Evolutionary conservation across 768 basidiomycete genomes (phyloP), one percentile per base, ranked within the genome.

Genomic region (Mycena galericulata): DNA sequence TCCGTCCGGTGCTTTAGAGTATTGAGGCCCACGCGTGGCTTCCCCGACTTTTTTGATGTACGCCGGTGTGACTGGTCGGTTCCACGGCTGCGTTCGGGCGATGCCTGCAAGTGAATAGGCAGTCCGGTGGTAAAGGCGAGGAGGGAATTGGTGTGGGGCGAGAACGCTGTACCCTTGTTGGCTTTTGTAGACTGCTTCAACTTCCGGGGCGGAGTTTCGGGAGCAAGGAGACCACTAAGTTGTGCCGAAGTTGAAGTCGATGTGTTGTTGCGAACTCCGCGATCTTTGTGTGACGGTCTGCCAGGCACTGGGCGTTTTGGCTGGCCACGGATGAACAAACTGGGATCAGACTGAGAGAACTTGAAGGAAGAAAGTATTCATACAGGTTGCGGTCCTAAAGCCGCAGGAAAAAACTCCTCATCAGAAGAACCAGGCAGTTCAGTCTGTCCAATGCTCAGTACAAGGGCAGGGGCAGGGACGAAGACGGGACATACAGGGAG

Each of bases 31-130:
- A 32, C 4, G 3, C 41, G 27, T 1, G 29, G 10, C 29, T 38
- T 32, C 5, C 1, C 30, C 0, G 43, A 24, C n/a, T 55, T 55
- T 38, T 11, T 40, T 20, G 45, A 46, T 4, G n/a, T 10, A 7
- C 6, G 4, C 6, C 45, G 8, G 34, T 14, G 34, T 36, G 14
- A 8, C 27, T 29, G 15, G 54, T 36, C 20, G n/a, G 36, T 26
- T n/a, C n/a, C n/a, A n/a, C 14, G 12, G 27, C n/a, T 12, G 20
- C 43, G 41, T 9, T 30, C 9, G 10, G 57, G 57, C 2, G 57
- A 58, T 5, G 57, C 57, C n/a, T 58, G 57, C 20, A 58, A 34
- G 27, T 58, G 57, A n/a, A 58, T 29, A 12, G 57, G 43, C 4
- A 45, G 43, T 1, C 20, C 29, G 17, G 57, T 46, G 20, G 57